Percentiles rank a stretch among this genome's conserved stretches.
Conservation (phyloP, 2,329 filamentous ascomycete species). For the Exserohilum rostratum region DNA sequence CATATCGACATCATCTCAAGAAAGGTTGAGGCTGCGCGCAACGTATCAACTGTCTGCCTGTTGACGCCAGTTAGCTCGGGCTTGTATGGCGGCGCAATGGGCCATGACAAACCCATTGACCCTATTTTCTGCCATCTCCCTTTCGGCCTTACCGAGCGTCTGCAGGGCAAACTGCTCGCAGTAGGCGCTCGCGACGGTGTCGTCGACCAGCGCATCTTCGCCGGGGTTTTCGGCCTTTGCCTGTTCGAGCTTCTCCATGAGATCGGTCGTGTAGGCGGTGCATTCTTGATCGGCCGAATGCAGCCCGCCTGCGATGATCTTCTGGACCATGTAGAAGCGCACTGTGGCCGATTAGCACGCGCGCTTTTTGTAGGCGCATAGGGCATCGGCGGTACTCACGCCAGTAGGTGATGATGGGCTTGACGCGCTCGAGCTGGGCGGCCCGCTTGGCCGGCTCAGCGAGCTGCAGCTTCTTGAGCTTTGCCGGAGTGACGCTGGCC, state of each 20-base stretch:
- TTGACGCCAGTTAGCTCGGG: constrained; percentile 6
- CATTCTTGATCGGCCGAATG: constrained; percentile 80
- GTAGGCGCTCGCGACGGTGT: constrained; percentile 85
- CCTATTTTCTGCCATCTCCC: constrained; percentile 79
- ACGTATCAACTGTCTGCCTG: constrained; percentile 91
- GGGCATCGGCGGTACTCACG: constrained; percentile 64
- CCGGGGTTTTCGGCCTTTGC: constrained; percentile 74
- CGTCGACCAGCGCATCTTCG: constrained; percentile 85
- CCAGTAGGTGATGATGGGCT: constrained; percentile 93
- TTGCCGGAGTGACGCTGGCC: constrained; percentile 72
- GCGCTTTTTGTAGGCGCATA: neutral
- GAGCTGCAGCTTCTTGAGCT: constrained; percentile 80
- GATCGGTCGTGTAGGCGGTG: constrained; percentile 75
- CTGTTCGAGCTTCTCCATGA: constrained; percentile 92
- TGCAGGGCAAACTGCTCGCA: constrained; percentile 93
- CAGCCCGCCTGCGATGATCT: constrained; percentile 80
- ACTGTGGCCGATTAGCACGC: constrained; percentile 34
- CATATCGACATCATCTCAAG: constrained; percentile 87
- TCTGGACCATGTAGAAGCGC: constrained; percentile 77
- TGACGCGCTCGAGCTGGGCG: constrained; percentile 78
- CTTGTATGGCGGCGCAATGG: neutral
- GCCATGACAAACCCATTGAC: constrained; percentile 69
- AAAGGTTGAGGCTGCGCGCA: constrained; percentile 90
- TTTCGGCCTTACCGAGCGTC: constrained; percentile 83
- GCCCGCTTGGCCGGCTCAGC: constrained; percentile 83